Percentiles rank a stretch among this genome's conserved stretches.
phyloP scores from a whole-genome alignment of 2,329 filamentous ascomycete genomes.

The Aspergillus fumigatiaffinis region DNA sequence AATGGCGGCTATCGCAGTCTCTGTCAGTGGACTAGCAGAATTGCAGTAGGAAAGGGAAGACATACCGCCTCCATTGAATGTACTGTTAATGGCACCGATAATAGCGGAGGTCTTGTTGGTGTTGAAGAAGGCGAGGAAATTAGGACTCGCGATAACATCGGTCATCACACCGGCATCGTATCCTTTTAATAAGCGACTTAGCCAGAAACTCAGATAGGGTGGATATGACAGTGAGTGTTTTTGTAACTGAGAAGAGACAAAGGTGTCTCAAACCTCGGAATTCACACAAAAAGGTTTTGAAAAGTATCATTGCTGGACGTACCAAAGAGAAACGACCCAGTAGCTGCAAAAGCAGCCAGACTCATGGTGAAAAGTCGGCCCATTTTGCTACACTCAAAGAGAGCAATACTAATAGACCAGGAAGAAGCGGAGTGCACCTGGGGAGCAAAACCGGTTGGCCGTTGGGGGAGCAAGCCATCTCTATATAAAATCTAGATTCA shows the following conservation, averaged over 20 bases:
- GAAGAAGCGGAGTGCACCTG: background rate
- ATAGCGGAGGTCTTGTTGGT: constrained; percentile 48
- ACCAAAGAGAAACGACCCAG: constrained; percentile 32
- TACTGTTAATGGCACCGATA: constrained; percentile 61
- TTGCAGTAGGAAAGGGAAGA: background rate
- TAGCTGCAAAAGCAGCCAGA: constrained; percentile 41
- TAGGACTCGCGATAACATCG: constrained; percentile 52
- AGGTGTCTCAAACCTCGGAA: background rate
- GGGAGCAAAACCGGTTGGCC: background rate
- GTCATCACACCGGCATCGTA: constrained; percentile 39
- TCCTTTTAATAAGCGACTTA: constrained; percentile 40
- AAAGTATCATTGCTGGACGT: background rate
- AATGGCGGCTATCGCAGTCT: constrained; percentile 37
- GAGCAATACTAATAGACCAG: background rate
- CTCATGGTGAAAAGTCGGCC: constrained; percentile 39
- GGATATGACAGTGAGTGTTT: background rate
- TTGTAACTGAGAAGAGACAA: background rate
- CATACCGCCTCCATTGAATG: constrained; percentile 55
- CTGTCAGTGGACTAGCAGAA: constrained; percentile 1
- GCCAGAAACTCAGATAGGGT: background rate
- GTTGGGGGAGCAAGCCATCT: background rate
- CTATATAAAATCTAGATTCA: background rate
- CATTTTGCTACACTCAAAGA: constrained; percentile 23
- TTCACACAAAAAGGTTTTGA: background rate
- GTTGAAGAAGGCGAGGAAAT: constrained; percentile 58